Evolutionary conservation across 1,139 yeast genomes (phyloP), one percentile per base, ranked within the genome.

Genomic region (Pichia sp.): DNA sequence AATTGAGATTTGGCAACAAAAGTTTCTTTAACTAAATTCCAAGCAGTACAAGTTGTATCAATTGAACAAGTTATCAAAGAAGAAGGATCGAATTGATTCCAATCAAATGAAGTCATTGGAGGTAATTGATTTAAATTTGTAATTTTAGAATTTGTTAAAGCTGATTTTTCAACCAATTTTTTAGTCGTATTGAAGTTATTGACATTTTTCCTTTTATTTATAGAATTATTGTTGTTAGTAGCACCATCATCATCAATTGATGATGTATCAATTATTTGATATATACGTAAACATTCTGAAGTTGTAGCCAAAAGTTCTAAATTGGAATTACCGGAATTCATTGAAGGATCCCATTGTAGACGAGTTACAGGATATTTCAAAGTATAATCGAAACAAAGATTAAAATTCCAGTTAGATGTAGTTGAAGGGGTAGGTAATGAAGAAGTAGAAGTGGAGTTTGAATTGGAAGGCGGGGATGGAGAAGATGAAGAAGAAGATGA

Each of bases 1-100:
- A 91, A 68, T 63, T 91, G 97, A 1, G 98, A 89, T 56, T 83
- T 84, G 18, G 95, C 95, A 22, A 74, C 69, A n/a, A 84, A 85
- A 5, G 72, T 61, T 9, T 77, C 69, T 38, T 67, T 61, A 25
- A 67, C 69, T 34, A 86, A 64, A 61, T 91, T 97, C 97, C 98
- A 91, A 4, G 88, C 80, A 0, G 97, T 89, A 62, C 98, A 91
- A 1, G 98, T 91, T 1, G 98, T 91, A 62, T 91, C 98, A 10
- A 91, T 86, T 24, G 93, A 80, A 46, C 93, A 78, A 1, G 96
- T 86, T 35, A 91, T 84, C 20, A 88, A 72, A 31, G 80, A 63
- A 42, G 76, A 74, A 7, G 86, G 75, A 53, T 85, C 91, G 4
- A 72, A 67, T 36, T 70, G 64, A 64, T 84, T 88, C 97, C 98